phyloP scores from a whole-genome alignment of 169 alveolate genomes.

The Plasmodium gallinaceum region DNA sequence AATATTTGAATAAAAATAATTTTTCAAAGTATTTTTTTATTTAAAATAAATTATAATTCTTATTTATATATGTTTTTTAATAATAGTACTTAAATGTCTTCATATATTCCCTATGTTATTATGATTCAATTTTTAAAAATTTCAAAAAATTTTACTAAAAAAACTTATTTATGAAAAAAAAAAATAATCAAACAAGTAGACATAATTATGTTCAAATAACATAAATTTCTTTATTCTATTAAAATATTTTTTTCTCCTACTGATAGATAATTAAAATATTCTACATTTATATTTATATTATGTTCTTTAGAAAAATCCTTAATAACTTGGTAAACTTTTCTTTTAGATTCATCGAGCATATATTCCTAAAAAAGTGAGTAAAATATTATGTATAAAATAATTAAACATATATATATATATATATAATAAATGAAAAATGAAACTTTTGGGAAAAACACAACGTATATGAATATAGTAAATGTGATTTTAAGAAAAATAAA shows the following conservation, averaged over 20 bases:
- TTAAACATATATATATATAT: not conserved
- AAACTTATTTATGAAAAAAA: too few relatives aligned
- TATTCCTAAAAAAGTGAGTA: constrained; percentile 30
- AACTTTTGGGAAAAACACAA: not conserved
- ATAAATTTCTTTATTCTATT: not conserved
- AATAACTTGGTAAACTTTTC: constrained; percentile 68
- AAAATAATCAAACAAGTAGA: too few relatives aligned
- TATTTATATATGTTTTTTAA: too few relatives aligned
- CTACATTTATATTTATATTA: constrained; percentile 33
- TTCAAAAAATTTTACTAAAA: too few relatives aligned
- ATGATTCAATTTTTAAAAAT: too few relatives aligned
- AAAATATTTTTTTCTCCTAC: constrained; percentile 64
- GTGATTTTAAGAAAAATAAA: not conserved
- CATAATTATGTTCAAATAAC: too few relatives aligned
- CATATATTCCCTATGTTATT: too few relatives aligned
- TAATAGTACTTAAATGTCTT: too few relatives aligned
- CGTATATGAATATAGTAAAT: not conserved
- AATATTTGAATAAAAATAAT: too few relatives aligned
- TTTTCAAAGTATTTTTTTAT: too few relatives aligned
- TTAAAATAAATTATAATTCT: too few relatives aligned
- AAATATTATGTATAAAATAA: constrained; percentile 3
- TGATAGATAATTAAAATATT: constrained; percentile 43
- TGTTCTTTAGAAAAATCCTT: constrained; percentile 38
- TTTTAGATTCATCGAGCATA: constrained; percentile 72
- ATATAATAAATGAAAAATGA: not conserved